Evolutionary conservation across 176 grass and related monocot species (phyloP).

Genomic region (Raddia guianensis): DNA sequence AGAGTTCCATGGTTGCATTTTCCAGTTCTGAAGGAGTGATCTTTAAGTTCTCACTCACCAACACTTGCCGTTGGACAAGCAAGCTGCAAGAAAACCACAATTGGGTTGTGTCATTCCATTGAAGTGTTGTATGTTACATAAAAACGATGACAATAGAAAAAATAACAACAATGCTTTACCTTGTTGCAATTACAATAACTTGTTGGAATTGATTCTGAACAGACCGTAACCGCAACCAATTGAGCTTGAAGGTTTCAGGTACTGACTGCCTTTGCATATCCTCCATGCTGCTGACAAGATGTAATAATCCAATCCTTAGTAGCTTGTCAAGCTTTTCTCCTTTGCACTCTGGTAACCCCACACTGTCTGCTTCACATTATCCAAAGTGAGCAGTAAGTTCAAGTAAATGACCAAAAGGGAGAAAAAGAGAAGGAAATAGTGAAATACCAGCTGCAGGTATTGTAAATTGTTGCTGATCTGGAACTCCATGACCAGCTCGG

Average conservation of each 20-base stretch:
- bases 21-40: slow-evolving; percentile 51
- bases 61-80: slow-evolving; percentile 78
- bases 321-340: slow-evolving; percentile 57
- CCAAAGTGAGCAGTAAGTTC: slow-evolving; percentile 11
- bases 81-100: slow-evolving; percentile 47
- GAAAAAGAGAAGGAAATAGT: neutral
- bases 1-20: slow-evolving; percentile 39
- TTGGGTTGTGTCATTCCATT: neutral
- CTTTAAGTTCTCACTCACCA: slow-evolving; percentile 57
- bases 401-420: neutral
- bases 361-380: slow-evolving; percentile 30
- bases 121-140: neutral
- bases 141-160: neutral
- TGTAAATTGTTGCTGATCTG: slow-evolving; percentile 31
- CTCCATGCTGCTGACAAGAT: slow-evolving; percentile 63
- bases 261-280: slow-evolving; percentile 54
- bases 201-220: slow-evolving; percentile 82
- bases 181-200: slow-evolving; percentile 81
- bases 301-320: slow-evolving; percentile 73
- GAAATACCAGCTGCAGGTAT: slow-evolving; percentile 35
- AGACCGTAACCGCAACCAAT: slow-evolving; percentile 72
- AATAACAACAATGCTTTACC: slow-evolving; percentile 35
- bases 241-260: slow-evolving; percentile 81
- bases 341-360: slow-evolving; percentile 60
- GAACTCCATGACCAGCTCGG: slow-evolving; percentile 58